A percentile compares a stretch with the other conserved stretches of the same genome.
Evolutionary conservation across 257 asterid genomes (phyloP).

Genomic region (Forsythia viridissima): DNA sequence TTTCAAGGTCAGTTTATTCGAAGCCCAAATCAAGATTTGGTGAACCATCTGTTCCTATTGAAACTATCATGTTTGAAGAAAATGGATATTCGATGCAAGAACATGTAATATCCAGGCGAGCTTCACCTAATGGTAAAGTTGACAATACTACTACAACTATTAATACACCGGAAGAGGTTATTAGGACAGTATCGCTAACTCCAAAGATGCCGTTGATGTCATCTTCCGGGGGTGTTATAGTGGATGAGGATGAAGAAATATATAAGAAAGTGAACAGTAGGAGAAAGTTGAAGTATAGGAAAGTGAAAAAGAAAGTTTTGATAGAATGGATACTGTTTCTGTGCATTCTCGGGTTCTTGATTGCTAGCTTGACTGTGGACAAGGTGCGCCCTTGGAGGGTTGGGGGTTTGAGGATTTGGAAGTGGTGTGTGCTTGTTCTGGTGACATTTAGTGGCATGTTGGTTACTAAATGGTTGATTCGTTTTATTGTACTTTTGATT

Average conservation of each 20-base stretch:
- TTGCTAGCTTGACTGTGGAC: conserved; percentile 56
- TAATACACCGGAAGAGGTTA: conserved; percentile 40
- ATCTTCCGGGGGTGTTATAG: conserved; percentile 54
- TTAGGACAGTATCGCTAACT: conserved; percentile 37
- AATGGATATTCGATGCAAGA: conserved; percentile 28
- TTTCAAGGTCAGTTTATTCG: conserved; percentile 64
- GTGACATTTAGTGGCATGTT: conserved; percentile 79
- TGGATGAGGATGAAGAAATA: conserved; percentile 74
- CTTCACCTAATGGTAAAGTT: conserved; percentile 47
- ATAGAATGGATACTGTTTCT: conserved; percentile 68
- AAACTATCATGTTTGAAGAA: conserved; percentile 40
- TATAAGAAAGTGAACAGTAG: conserved; percentile 76
- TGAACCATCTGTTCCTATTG: conserved; percentile 55
- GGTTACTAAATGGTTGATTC: conserved; percentile 61
- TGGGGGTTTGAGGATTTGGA: conserved; percentile 66
- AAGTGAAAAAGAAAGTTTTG: conserved; percentile 56
- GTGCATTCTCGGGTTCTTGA: conserved; percentile 53
- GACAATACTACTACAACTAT: conserved; percentile 27
- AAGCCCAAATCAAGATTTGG: conserved; percentile 92
- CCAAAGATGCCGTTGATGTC: conserved; percentile 66
- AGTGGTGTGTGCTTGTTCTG: conserved; percentile 72
- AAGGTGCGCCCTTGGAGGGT: conserved; percentile 34
- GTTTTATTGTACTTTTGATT: conserved; percentile 65
- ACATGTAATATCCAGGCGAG: conserved; percentile 35
- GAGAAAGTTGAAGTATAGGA: conserved; percentile 58